Percentiles rank a stretch among this genome's conserved stretches.
Conservation (phyloP, 164 flowering plant genomes). For the Vitis amurensis region DNA sequence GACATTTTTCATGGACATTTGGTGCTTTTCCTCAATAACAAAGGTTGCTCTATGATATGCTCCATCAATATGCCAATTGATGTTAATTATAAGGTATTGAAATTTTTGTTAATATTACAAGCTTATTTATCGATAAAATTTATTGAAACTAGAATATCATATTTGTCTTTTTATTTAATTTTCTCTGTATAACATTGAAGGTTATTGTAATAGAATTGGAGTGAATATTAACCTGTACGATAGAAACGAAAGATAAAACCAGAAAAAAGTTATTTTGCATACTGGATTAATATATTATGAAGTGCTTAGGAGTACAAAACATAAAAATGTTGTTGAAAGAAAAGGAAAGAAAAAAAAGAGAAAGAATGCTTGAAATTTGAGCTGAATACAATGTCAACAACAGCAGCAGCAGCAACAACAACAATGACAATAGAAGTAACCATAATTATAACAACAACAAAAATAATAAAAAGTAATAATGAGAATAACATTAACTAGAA, state of each 20-base stretch:
- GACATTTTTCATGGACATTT: conserved; percentile 76
- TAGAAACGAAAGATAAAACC: neutral
- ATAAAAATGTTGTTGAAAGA: too few relatives aligned
- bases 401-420: too few relatives aligned
- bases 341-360: too few relatives aligned
- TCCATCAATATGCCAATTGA: conserved; percentile 71
- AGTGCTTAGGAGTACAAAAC: neutral
- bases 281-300: too few relatives aligned
- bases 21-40: conserved; percentile 68
- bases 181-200: neutral
- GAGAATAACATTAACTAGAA: too few relatives aligned
- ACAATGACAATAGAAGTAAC: too few relatives aligned
- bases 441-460: too few relatives aligned
- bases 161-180: neutral
- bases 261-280: too few relatives aligned
- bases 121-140: neutral
- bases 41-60: conserved; percentile 56
- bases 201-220: neutral
- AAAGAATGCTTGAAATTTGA: too few relatives aligned
- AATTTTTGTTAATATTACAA: neutral
- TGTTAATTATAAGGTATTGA: conserved; percentile 46
- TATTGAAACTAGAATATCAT: neutral
- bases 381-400: too few relatives aligned
- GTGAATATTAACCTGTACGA: neutral
- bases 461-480: too few relatives aligned